phyloP scores from a whole-genome alignment of 805 yeast species.

The Metschnikowia vanudenii region DNA sequence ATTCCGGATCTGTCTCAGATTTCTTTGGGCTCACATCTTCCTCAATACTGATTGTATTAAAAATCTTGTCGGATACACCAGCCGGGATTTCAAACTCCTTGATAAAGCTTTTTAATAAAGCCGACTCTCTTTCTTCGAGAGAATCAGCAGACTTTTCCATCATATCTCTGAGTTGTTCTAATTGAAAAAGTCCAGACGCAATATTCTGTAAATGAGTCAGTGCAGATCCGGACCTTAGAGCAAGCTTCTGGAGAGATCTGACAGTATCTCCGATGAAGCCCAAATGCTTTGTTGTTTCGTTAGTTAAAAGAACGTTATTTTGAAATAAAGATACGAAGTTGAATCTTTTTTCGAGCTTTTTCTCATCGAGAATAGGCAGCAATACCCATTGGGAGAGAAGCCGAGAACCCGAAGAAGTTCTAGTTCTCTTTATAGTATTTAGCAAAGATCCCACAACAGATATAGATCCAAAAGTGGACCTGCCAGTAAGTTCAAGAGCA shows the following conservation, averaged over 20 bases:
- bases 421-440: constrained; percentile 68
- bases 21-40: neutral
- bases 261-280: constrained; percentile 55
- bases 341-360: constrained; percentile 54
- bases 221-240: constrained; percentile 35
- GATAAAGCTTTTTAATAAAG: constrained; percentile 23
- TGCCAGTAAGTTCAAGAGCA: constrained; percentile 69
- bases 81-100: constrained; percentile 37
- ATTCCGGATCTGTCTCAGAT: neutral
- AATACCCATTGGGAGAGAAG: constrained; percentile 78
- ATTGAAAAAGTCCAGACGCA: constrained; percentile 31
- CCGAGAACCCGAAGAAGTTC: constrained; percentile 79
- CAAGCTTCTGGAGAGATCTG: constrained; percentile 54
- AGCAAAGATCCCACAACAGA: constrained; percentile 67
- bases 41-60: constrained; percentile 15
- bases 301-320: constrained; percentile 21
- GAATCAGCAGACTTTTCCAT: constrained; percentile 20
- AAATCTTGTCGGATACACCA: constrained; percentile 42
- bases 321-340: constrained; percentile 33
- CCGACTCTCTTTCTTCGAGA: constrained; percentile 21
- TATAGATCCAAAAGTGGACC: constrained; percentile 44
- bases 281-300: constrained; percentile 33
- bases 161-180: constrained; percentile 14
- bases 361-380: constrained; percentile 66
- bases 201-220: constrained; percentile 31